Conservation (phyloP, 2,329 filamentous ascomycete species). For the Lachnellula suecica region DNA sequence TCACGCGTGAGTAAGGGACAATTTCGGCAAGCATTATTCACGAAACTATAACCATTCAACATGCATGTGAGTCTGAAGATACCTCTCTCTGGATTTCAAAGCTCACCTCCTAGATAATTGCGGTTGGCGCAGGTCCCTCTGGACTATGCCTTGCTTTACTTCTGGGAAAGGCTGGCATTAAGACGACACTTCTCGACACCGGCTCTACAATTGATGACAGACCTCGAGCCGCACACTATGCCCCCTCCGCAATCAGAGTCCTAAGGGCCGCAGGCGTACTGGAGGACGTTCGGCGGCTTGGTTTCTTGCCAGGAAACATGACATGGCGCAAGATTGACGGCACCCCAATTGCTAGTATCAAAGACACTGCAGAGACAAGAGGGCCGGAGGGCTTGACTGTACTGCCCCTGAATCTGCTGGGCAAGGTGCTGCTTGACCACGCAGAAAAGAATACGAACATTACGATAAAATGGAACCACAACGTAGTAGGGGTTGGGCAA, state of each 20-base stretch:
- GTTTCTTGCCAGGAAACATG: not conserved
- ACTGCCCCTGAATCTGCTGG: slow-evolving; percentile 43
- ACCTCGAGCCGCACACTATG: not conserved
- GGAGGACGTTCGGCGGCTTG: not conserved
- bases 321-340: not conserved
- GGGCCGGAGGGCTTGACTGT: slow-evolving; percentile 40
- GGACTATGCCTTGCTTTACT: not conserved
- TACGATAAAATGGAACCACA: slow-evolving; percentile 45
- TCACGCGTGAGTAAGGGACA: too few relatives aligned
- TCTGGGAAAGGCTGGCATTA: not conserved
- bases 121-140: slow-evolving; percentile 5
- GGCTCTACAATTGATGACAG: not conserved
- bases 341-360: slow-evolving; percentile 9
- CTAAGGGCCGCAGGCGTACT: not conserved
- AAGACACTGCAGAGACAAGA: slow-evolving; percentile 25
- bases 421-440: slow-evolving; percentile 40
- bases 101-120: too few relatives aligned
- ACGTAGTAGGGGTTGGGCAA: slow-evolving; percentile 47
- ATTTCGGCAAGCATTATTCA: too few relatives aligned
- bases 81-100: too few relatives aligned
- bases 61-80: too few relatives aligned
- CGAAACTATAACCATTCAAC: too few relatives aligned
- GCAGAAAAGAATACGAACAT: slow-evolving; percentile 34
- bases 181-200: not conserved
- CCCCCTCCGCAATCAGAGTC: not conserved